Percentiles rank a stretch among this genome's conserved stretches.
These are phyloP conservation scores for Pseudoturritis turrita DNA, from an alignment of 345 rosid genomes.

Conservation along the genomic window DNA sequence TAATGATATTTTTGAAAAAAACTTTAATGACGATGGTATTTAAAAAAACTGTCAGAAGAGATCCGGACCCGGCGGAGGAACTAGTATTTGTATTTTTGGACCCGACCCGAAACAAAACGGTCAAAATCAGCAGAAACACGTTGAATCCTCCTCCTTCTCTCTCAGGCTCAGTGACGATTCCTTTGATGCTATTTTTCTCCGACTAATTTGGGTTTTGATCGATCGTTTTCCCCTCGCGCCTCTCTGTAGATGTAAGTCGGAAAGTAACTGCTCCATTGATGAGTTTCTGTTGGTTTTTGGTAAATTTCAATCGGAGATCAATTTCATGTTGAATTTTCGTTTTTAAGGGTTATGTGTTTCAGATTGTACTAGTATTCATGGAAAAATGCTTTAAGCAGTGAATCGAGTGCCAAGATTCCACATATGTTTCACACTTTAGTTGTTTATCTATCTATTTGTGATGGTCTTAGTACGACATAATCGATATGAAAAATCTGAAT, in stretches of 20 bases:
- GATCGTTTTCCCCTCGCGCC: not conserved
- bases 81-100: no score
- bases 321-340: not conserved
- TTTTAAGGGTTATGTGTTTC: not conserved
- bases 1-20: no score
- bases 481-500: not conserved
- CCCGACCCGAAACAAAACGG: conserved; percentile 26
- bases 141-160: conserved; percentile 10
- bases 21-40: no score
- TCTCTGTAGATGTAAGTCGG: conserved; percentile 25
- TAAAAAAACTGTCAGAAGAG: no score
- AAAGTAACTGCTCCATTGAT: conserved; percentile 4
- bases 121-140: conserved; percentile 22
- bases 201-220: not conserved
- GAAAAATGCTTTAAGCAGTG: not conserved
- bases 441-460: no score
- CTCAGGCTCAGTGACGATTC: conserved; percentile 14
- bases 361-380: not conserved
- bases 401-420: not conserved
- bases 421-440: no score
- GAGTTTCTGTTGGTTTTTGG: not conserved
- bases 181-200: not conserved
- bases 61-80: no score
- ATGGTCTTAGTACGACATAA: not conserved
- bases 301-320: conserved; percentile 7